A percentile compares a stretch with the other conserved stretches of the same genome.
These are phyloP conservation scores for Lactifluus volemus DNA, from an alignment of 768 basidiomycete species.

Conservation along the genomic window DNA sequence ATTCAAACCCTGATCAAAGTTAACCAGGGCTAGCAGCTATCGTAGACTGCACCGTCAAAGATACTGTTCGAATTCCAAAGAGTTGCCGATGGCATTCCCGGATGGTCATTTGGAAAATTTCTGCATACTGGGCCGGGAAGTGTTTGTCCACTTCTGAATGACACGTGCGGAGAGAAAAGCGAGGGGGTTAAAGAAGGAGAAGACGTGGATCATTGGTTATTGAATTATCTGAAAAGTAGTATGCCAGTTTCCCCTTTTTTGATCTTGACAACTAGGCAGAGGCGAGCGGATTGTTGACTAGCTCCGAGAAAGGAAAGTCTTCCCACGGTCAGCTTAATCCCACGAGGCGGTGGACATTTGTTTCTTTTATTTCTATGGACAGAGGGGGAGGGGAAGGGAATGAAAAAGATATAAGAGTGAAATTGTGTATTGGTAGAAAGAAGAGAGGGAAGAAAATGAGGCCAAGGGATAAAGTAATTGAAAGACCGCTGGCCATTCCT, in stretches of 20 bases:
- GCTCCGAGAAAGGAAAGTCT: conserved; percentile 3
- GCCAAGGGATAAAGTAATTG: neutral
- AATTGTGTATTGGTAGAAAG: neutral
- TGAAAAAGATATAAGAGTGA: too few relatives aligned
- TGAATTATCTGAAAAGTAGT: neutral
- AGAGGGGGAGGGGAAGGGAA: neutral
- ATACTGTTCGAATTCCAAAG: too few relatives aligned
- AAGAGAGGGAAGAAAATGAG: neutral
- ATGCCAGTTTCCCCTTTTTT: neutral
- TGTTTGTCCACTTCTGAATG: neutral
- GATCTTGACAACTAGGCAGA: too few relatives aligned
- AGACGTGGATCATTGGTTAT: neutral
- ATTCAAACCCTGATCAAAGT: too few relatives aligned
- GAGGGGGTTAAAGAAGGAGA: neutral
- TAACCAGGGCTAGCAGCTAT: too few relatives aligned
- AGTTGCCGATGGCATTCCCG: too few relatives aligned
- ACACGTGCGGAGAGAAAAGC: neutral
- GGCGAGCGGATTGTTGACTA: neutral
- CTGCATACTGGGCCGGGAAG: too few relatives aligned
- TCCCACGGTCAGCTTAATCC: neutral
- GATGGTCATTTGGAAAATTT: too few relatives aligned
- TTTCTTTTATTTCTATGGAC: neutral
- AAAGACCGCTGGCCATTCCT: neutral
- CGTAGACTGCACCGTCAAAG: too few relatives aligned
- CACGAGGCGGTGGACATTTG: neutral